Base-by-base conservation (phyloP, 352 stramenopile genomes). In the Phytophthora hibernalis region DNA sequence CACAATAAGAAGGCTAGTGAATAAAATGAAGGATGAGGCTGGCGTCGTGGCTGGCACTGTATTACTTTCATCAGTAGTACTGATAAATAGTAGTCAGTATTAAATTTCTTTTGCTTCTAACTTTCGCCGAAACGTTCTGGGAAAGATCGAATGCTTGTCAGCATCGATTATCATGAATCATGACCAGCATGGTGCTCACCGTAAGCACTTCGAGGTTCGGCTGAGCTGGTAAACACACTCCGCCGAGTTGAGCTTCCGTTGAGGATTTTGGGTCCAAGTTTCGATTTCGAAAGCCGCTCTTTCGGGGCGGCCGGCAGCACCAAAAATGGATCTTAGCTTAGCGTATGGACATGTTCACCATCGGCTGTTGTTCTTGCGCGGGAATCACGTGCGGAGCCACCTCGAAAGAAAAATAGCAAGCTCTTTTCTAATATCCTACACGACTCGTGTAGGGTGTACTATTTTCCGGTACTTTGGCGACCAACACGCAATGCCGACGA, bases 311-410 rank as follows among this genome's bases (percentile, higher is more conserved):
- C 18, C n/a, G n/a, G n/a, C n/a, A n/a, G 8, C 40, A 43, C 40
- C 24, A 13, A 52, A 35, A 52, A 33, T 9, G 28, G 28, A 7
- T n/a, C n/a, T n/a, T n/a, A n/a, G n/a, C n/a, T n/a, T n/a, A n/a
- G n/a, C n/a, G n/a, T n/a, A n/a, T n/a, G n/a, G n/a, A 9, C 7
- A 33, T 33, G 28, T 33, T 53, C 42, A n/a, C n/a, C n/a, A 6
- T 6, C 35, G 16, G n/a, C 8, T 63, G 43, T 55, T 63, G 43
- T 55, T 63, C 55, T 53, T 35, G 33, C 16, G 35, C 53, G 43
- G 55, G 55, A 63, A 63, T 55, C 12, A 21, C 55, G 55, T 63
- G 55, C 55, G 55, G 55, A 55, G 28, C 54, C 28, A 48, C 30
- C 21, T 28, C 18, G 2, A 16, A 15, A 9, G 42, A 28, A 48